Evolutionary conservation across 441 rosid genomes (phyloP).

Genomic region (Flueggea neowawraea): DNA sequence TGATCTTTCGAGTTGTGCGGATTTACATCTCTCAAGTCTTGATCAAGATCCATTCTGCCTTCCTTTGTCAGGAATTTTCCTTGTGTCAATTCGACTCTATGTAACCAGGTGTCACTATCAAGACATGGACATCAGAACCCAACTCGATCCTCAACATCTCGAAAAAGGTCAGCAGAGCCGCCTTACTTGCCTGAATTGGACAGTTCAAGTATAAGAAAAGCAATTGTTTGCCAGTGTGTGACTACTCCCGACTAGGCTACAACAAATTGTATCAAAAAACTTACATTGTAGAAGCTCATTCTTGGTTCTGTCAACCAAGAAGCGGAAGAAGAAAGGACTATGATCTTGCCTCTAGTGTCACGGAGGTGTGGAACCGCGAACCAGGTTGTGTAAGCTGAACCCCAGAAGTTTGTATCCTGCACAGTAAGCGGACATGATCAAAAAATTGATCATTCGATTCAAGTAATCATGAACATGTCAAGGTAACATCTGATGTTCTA

Average conservation of each 20-base stretch:
- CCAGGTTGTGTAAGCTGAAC: conserved; percentile 48
- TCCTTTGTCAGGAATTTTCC: conserved; percentile 46
- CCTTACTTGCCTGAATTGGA: conserved; percentile 62
- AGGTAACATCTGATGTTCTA: no score
- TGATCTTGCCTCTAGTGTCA: conserved; percentile 56
- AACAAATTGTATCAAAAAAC: neutral
- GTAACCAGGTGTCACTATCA: conserved; percentile 62
- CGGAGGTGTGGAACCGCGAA: conserved; percentile 57
- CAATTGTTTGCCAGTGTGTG: no score
- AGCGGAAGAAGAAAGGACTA: conserved; percentile 46
- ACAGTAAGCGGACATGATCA: no score
- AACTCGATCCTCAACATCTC: conserved; percentile 68
- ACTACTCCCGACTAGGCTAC: no score
- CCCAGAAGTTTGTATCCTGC: conserved; percentile 78
- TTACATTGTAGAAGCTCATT: conserved; percentile 53
- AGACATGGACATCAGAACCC: conserved; percentile 39
- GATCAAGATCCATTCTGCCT: conserved; percentile 41
- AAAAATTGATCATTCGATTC: no score
- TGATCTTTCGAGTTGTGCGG: neutral
- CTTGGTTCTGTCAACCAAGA: conserved; percentile 60
- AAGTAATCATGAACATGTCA: no score
- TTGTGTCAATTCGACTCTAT: conserved; percentile 53
- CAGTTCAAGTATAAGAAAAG: no score
- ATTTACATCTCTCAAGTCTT: conserved; percentile 56
- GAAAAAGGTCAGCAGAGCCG: conserved; percentile 45